These are phyloP conservation scores for Ormosia semicastrata DNA, from an alignment of 306 rosid species.

Conservation along the genomic window DNA sequence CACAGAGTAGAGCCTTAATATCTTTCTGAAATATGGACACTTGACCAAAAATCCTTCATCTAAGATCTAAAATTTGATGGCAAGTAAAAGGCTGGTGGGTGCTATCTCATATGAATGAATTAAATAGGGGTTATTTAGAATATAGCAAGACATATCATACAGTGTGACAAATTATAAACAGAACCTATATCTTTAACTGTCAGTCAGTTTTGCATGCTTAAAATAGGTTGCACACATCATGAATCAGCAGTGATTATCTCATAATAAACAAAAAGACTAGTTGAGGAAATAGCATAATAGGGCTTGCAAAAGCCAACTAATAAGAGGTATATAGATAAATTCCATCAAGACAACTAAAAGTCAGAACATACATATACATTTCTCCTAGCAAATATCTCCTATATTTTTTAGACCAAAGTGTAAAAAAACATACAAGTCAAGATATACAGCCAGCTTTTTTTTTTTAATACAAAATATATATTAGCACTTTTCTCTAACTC, in stretches of 20 bases:
- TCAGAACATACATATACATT: no score
- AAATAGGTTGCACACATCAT: conserved; percentile 15
- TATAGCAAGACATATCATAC: background rate
- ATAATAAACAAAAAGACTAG: background rate
- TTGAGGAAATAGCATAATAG: background rate
- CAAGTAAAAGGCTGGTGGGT: background rate
- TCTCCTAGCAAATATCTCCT: no score
- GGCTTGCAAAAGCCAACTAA: no score
- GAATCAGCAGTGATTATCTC: background rate
- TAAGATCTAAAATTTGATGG: background rate
- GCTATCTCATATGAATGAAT: background rate
- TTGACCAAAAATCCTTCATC: background rate
- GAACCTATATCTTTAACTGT: background rate
- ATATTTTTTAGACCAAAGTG: no score
- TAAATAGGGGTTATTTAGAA: background rate
- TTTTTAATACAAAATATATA: no score
- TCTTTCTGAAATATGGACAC: background rate
- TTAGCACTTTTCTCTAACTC: no score
- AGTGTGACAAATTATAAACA: conserved; percentile 9
- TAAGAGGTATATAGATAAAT: no score
- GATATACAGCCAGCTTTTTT: no score
- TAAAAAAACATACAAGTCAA: no score
- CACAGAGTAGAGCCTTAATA: background rate
- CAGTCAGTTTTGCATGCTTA: conserved; percentile 21
- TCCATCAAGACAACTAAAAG: no score